A percentile compares a stretch with the other conserved stretches of the same genome.
Evolutionary conservation across 2,329 filamentous ascomycete species (phyloP).

Genomic region (Tolypocladium pustulatum): DNA sequence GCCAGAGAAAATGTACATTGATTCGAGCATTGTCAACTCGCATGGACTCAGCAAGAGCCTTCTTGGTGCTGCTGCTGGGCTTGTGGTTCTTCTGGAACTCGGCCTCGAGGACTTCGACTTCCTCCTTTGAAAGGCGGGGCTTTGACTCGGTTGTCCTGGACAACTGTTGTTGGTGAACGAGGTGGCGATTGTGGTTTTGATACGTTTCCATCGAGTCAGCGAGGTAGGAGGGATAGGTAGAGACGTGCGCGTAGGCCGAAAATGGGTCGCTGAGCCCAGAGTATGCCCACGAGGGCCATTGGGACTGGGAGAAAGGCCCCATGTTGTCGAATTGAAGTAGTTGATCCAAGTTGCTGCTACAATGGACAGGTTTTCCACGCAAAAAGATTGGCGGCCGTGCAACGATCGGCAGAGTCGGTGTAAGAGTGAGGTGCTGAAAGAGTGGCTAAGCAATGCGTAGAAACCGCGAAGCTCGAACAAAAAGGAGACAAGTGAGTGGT

Average conservation of each 20-base stretch:
- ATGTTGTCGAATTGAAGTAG: slow-evolving; percentile 10
- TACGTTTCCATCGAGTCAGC: slow-evolving; percentile 28
- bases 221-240: slow-evolving; percentile 23
- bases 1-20: slow-evolving; percentile 35
- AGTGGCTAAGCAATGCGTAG: neutral
- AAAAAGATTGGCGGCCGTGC: neutral
- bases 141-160: slow-evolving; percentile 36
- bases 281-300: slow-evolving; percentile 26
- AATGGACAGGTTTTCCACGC: neutral
- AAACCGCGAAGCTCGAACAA: neutral
- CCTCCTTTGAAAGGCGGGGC: slow-evolving; percentile 45
- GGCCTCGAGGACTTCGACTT: slow-evolving; percentile 47
- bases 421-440: neutral
- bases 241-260: slow-evolving; percentile 17
- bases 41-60: slow-evolving; percentile 49
- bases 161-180: slow-evolving; percentile 26
- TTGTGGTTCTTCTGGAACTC: slow-evolving; percentile 56
- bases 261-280: slow-evolving; percentile 17
- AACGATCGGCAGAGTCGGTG: neutral
- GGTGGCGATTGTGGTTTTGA: slow-evolving; percentile 21
- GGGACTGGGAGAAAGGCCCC: slow-evolving; percentile 21
- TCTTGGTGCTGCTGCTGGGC: slow-evolving; percentile 51
- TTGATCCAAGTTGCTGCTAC: neutral
- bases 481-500: neutral
- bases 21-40: slow-evolving; percentile 53